A percentile compares a stretch with the other conserved stretches of the same genome.
These are phyloP conservation scores for Ganoderma lingzhi DNA, from an alignment of 1,284 basidiomycete genomes.

Conservation along the genomic window DNA sequence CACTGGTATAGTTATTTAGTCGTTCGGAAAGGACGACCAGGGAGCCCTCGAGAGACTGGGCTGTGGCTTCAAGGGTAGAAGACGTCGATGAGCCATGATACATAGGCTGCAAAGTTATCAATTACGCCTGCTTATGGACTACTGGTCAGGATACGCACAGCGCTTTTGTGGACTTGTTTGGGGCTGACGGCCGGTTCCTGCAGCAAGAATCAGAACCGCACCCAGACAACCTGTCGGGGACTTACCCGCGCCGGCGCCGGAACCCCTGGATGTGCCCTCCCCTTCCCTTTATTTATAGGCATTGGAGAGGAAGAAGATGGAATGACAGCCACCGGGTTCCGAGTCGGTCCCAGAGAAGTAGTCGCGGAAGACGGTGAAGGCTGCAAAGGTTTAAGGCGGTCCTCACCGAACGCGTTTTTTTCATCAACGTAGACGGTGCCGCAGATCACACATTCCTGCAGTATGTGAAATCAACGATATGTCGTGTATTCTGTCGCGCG, in stretches of 20 bases:
- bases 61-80: conserved; percentile 48
- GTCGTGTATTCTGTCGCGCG: background rate
- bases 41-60: conserved; percentile 60
- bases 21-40: conserved; percentile 61
- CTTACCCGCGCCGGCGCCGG: conserved; percentile 8
- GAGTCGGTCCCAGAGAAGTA: conserved; percentile 9
- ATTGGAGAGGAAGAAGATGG: conserved; percentile 6
- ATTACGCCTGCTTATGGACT: conserved; percentile 10
- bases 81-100: conserved; percentile 32
- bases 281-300: conserved; percentile 21
- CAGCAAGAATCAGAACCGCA: background rate
- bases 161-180: background rate
- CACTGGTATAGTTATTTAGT: conserved; percentile 53
- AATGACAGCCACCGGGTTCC: background rate
- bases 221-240: background rate
- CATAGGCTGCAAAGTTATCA: conserved; percentile 22
- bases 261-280: conserved; percentile 9
- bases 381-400: conserved; percentile 51
- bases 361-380: conserved; percentile 13
- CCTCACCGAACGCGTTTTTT: conserved; percentile 57
- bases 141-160: conserved; percentile 4
- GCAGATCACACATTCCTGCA: conserved; percentile 83
- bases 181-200: background rate
- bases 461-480: conserved; percentile 6
- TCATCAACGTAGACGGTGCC: conserved; percentile 66